Conservation (phyloP, 1,284 basidiomycete species). For the Apiotrichum siamense region DNA sequence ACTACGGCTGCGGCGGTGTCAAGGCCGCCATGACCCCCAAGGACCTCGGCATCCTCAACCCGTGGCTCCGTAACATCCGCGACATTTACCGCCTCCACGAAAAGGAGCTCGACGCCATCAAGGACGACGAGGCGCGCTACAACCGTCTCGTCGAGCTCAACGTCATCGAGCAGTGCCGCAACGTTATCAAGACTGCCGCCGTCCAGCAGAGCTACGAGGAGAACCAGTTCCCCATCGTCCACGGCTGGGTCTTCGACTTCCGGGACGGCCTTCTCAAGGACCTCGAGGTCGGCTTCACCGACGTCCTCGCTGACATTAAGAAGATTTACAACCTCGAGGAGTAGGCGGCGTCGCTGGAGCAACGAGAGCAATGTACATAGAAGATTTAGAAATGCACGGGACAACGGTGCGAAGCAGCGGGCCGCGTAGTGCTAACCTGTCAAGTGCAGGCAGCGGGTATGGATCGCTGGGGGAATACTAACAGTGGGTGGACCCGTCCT, state of each 20-base stretch:
- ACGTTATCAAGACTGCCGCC: constrained; percentile 20
- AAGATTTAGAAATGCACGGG: too few species aligned
- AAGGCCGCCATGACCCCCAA: constrained; percentile 19
- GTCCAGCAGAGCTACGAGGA: constrained; percentile 12
- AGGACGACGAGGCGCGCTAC: constrained; percentile 6
- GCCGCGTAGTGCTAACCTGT: too few species aligned
- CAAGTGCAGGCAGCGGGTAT: too few species aligned
- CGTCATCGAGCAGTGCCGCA: constrained; percentile 18
- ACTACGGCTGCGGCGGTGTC: constrained; percentile 19
- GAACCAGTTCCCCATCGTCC: constrained; percentile 15
- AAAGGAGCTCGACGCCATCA: constrained; percentile 14
- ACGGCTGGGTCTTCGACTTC: constrained; percentile 21
- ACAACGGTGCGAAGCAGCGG: too few species aligned
- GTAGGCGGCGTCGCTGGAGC: too few species aligned
- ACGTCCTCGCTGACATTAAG: constrained; percentile 13
- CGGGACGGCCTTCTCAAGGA: constrained; percentile 16
- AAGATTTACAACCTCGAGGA: constrained; percentile 19
- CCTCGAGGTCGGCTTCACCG: constrained; percentile 13
- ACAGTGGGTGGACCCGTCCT: too few species aligned
- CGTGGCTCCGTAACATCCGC: constrained; percentile 21
- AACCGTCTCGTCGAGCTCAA: constrained; percentile 20
- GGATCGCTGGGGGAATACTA: too few species aligned
- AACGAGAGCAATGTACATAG: too few species aligned
- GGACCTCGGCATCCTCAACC: constrained; percentile 20
- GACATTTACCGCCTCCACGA: constrained; percentile 19